phyloP scores from a whole-genome alignment of 805 yeast species.

The Cyberlindnera suaveolens region DNA sequence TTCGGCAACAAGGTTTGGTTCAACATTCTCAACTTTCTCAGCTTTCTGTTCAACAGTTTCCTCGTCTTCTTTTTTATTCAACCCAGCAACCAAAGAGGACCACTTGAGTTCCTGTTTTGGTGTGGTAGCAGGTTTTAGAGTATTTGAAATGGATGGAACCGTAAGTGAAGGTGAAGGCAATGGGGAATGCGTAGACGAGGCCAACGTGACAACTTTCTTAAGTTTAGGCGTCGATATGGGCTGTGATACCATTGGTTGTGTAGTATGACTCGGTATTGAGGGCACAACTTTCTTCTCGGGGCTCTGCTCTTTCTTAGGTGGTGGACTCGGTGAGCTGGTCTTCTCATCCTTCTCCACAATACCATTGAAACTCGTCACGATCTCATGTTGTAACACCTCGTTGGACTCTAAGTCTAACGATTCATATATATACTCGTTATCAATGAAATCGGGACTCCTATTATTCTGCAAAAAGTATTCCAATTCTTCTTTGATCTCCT shows the following conservation, averaged over 20 bases:
- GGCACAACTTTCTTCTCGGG: conserved; percentile 1
- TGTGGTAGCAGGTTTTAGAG: conserved; percentile 45
- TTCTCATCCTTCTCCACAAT: conserved; percentile 2
- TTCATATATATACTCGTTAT: conserved; percentile 89
- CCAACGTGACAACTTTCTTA: conserved; percentile 1
- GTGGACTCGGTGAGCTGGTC: not conserved
- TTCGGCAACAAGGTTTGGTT: no score
- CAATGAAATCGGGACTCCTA: conserved; percentile 86
- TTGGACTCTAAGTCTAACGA: conserved; percentile 63
- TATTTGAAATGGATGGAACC: conserved; percentile 1
- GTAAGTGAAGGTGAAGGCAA: not conserved
- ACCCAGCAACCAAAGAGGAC: conserved; percentile 29
- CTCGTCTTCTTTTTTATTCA: not conserved
- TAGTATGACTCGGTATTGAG: not conserved
- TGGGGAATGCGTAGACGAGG: conserved; percentile 4
- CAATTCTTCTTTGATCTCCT: conserved; percentile 79
- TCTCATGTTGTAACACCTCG: conserved; percentile 43
- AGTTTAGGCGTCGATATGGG: conserved; percentile 6
- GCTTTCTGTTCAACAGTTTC: not conserved
- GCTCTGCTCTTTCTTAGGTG: conserved; percentile 1
- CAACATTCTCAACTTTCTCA: no score
- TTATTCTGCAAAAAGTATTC: conserved; percentile 88
- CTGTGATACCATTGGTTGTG: not conserved
- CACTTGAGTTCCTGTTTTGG: conserved; percentile 49
- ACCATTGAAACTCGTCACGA: conserved; percentile 29